Evolutionary conservation across 768 basidiomycete genomes (phyloP).

Genomic region (Coprinopsis cinerea): DNA sequence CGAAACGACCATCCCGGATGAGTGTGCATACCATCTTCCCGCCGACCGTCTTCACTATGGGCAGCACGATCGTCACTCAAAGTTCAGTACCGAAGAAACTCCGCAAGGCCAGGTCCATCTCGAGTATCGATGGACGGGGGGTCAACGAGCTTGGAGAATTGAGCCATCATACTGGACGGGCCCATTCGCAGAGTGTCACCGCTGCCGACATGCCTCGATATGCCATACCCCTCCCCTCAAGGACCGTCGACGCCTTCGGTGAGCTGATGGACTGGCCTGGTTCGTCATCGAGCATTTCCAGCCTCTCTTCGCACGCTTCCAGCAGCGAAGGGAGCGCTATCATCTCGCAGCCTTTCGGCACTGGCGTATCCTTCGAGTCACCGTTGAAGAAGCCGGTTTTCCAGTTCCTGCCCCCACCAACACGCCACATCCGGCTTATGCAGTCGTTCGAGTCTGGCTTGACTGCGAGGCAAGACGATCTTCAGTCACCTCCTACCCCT

Average conservation of each 20-base stretch:
- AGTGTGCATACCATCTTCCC: conserved; percentile 49
- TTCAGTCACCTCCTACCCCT: conserved; percentile 11
- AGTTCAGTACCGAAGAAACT: conserved; percentile 45
- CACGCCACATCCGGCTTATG: conserved; percentile 67
- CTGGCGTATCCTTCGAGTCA: conserved; percentile 54
- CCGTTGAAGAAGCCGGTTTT: conserved; percentile 39
- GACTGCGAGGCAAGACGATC: conserved; percentile 58
- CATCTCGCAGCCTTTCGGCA: conserved; percentile 56
- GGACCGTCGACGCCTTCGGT: conserved; percentile 49
- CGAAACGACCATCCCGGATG: conserved; percentile 55
- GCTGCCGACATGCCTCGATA: conserved; percentile 55
- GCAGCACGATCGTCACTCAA: conserved; percentile 24
- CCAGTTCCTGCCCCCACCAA: conserved; percentile 38
- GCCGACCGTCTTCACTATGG: conserved; percentile 48
- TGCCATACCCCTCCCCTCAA: conserved; percentile 21
- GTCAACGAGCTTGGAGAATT: conserved; percentile 19
- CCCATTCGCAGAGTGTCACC: conserved; percentile 77
- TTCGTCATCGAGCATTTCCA: conserved; percentile 10
- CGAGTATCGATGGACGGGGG: conserved; percentile 26
- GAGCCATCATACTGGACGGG: conserved; percentile 39
- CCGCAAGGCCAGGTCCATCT: conserved; percentile 71
- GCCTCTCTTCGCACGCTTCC: conserved; percentile 9
- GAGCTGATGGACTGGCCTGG: conserved; percentile 61
- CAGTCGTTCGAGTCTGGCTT: conserved; percentile 82
- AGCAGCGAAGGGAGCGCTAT: conserved; percentile 36